phyloP scores from a whole-genome alignment of 73 alveolate species.

The Paramecium biaurelia region DNA sequence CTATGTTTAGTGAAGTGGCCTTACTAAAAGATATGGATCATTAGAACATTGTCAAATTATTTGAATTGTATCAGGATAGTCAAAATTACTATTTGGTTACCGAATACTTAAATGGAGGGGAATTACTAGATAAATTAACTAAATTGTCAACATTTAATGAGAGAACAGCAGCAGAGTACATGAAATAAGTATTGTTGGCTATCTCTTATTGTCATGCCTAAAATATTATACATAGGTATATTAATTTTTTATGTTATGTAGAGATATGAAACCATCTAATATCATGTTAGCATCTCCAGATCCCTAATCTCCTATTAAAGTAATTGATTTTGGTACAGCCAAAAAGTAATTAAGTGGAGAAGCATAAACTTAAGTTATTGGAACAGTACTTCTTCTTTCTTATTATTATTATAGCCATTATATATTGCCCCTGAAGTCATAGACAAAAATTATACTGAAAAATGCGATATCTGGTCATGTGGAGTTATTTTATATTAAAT shows the following conservation, averaged over 20 bases:
- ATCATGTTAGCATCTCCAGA: constrained; percentile 77
- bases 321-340: constrained; percentile 94
- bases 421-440: constrained; percentile 67
- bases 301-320: constrained; percentile 69
- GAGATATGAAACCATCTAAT: constrained; percentile 93
- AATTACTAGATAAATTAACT: constrained; percentile 75
- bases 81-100: constrained; percentile 62
- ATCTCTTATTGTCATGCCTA: constrained; percentile 84
- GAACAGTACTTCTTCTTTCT: constrained; percentile 34
- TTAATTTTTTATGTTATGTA: background rate
- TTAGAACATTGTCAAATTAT: constrained; percentile 62
- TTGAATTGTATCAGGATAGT: constrained; percentile 63
- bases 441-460: constrained; percentile 45
- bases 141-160: constrained; percentile 73
- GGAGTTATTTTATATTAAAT: constrained; percentile 54
- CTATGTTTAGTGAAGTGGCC: constrained; percentile 43
- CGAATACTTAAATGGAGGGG: constrained; percentile 84
- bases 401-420: background rate
- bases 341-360: constrained; percentile 32
- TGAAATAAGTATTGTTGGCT: constrained; percentile 84
- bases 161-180: constrained; percentile 79
- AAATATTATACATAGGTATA: constrained; percentile 79
- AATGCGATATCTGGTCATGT: constrained; percentile 62
- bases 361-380: constrained; percentile 42
- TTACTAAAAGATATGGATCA: constrained; percentile 60